Evolutionary conservation across 306 rosid genomes (phyloP).

Genomic region (Cajanus cajan): DNA sequence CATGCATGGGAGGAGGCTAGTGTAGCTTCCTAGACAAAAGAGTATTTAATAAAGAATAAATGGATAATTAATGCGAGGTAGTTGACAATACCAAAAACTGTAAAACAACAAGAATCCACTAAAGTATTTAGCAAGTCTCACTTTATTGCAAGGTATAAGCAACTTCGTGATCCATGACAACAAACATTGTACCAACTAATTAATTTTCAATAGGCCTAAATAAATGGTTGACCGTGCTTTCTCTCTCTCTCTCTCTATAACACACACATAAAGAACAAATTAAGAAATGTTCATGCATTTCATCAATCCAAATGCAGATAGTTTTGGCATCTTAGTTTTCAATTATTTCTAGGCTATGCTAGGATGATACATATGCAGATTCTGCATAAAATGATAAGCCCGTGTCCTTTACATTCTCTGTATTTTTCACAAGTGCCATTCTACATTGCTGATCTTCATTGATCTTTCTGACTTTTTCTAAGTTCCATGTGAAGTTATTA

Average conservation of each 20-base stretch:
- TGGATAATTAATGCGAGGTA: conserved; percentile 24
- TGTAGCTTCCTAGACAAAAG: background rate
- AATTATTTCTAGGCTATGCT: background rate
- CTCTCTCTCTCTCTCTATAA: background rate
- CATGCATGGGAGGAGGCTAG: conserved; percentile 15
- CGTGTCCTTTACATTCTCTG: conserved; percentile 25
- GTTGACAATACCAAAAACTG: conserved; percentile 16
- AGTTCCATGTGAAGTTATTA: background rate
- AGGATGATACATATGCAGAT: background rate
- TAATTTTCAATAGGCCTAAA: background rate
- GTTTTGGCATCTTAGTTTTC: conserved; percentile 3
- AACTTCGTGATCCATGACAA: conserved; percentile 25
- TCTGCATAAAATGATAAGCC: background rate
- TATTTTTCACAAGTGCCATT: conserved; percentile 6
- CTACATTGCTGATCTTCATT: background rate
- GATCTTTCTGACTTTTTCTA: conserved; percentile 16
- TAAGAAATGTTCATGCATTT: background rate
- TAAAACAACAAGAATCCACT: conserved; percentile 10
- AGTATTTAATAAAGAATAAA: conserved; percentile 18
- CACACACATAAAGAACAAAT: background rate
- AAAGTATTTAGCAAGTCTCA: conserved; percentile 10
- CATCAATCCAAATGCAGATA: conserved; percentile 19
- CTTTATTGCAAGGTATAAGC: conserved; percentile 4
- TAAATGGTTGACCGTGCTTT: conserved; percentile 6
- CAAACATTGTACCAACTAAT: background rate